Percentiles rank a stretch among this genome's conserved stretches.
Evolutionary conservation across 805 yeast genomes (phyloP).

Genomic region (Ascoidea rubescens): DNA sequence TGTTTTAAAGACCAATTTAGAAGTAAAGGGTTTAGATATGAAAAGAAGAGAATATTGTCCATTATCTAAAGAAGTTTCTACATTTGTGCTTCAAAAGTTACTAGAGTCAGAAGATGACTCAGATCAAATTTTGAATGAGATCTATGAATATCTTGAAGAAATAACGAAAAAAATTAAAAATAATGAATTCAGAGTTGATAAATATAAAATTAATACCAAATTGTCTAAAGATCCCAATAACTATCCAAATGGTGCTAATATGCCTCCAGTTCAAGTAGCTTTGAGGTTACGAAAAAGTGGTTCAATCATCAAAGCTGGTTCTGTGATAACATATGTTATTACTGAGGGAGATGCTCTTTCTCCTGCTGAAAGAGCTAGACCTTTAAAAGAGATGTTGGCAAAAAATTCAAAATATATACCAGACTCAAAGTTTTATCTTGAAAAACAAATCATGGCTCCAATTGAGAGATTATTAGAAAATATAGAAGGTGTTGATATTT

Average conservation of each 20-base stretch:
- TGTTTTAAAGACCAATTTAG: slow-evolving; percentile 44
- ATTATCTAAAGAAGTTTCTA: slow-evolving; percentile 77
- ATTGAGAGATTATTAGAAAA: slow-evolving; percentile 75
- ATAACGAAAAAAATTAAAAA: slow-evolving; percentile 41
- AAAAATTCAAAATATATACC: slow-evolving; percentile 40
- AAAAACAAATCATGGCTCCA: slow-evolving; percentile 82
- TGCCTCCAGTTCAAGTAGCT: slow-evolving; percentile 91
- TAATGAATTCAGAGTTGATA: slow-evolving; percentile 49
- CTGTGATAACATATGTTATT: slow-evolving; percentile 78
- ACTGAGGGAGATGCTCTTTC: slow-evolving; percentile 32
- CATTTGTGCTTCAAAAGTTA: slow-evolving; percentile 55
- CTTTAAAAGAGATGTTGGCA: slow-evolving; percentile 57
- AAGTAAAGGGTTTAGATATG: slow-evolving; percentile 95
- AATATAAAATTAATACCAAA: slow-evolving; percentile 71
- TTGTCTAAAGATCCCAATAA: slow-evolving; percentile 79
- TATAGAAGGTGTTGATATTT: slow-evolving; percentile 76
- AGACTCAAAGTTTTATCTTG: slow-evolving; percentile 70
- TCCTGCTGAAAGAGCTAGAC: slow-evolving; percentile 68
- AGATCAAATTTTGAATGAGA: slow-evolving; percentile 57
- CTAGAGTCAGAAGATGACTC: slow-evolving; percentile 55
- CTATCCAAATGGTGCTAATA: slow-evolving; percentile 67
- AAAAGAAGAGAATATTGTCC: slow-evolving; percentile 94
- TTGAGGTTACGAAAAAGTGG: slow-evolving; percentile 69
- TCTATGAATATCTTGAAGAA: slow-evolving; percentile 58
- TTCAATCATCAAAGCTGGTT: slow-evolving; percentile 76